Percentiles rank a stretch among this genome's conserved stretches.
phyloP scores from a whole-genome alignment of 2,329 filamentous ascomycete genomes.

The Botryotinia calthae region DNA sequence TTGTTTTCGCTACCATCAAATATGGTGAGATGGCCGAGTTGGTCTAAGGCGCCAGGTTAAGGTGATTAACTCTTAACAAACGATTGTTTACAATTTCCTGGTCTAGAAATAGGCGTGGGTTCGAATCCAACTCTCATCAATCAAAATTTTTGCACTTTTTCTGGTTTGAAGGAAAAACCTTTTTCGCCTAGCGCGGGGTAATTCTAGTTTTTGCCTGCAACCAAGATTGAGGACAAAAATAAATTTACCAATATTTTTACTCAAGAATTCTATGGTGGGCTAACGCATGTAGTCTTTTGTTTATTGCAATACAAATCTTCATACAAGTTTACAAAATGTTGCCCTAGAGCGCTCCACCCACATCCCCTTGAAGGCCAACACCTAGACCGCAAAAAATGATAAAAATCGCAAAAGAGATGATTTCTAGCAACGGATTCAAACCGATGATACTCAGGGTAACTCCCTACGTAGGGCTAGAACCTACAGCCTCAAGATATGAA shows the following conservation, averaged over 20 bases:
- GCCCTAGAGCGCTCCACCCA: not conserved
- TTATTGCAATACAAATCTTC: not conserved
- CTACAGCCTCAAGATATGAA: conserved; percentile 11
- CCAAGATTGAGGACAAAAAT: not conserved
- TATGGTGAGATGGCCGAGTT: conserved; percentile 6
- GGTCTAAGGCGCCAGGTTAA: conserved; percentile 14
- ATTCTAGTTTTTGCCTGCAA: not conserved
- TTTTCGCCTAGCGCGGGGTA: not conserved
- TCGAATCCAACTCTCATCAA: conserved; percentile 12
- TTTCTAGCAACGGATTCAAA: not conserved
- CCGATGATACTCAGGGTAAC: not conserved
- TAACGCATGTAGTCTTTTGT: too few relatives aligned
- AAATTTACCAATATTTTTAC: not conserved
- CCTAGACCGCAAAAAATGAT: not conserved
- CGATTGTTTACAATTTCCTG: not conserved
- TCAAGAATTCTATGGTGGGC: not conserved
- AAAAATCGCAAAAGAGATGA: not conserved
- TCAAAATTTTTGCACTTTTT: not conserved
- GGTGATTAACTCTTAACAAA: not conserved
- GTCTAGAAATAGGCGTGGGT: conserved; percentile 11
- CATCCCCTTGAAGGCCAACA: fast-evolving
- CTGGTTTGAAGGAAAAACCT: not conserved
- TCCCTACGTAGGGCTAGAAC: conserved; percentile 1
- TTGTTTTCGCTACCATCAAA: fast-evolving
- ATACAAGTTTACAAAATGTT: not conserved